A percentile compares a stretch with the other conserved stretches of the same genome.
Evolutionary conservation across 768 basidiomycete species (phyloP).

Genomic region (Tulasnella sp.): DNA sequence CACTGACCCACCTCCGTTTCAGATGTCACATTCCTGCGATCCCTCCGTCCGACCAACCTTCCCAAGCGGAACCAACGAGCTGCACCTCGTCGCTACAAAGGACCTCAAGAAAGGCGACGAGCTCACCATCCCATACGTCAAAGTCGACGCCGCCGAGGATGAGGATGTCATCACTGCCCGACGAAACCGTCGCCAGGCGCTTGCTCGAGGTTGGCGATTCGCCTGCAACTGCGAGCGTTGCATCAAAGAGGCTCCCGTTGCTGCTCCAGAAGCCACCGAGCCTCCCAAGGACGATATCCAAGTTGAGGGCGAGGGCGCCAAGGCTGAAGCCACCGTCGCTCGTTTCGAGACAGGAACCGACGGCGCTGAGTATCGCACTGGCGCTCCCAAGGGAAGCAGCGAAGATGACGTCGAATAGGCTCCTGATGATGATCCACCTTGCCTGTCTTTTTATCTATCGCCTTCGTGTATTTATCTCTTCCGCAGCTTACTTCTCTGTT

Average conservation of each 20-base stretch:
- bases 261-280: background rate
- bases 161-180: constrained; percentile 49
- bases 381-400: constrained; percentile 11
- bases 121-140: constrained; percentile 71
- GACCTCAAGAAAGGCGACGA: constrained; percentile 72
- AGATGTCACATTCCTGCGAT: constrained; percentile 69
- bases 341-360: constrained; percentile 18
- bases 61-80: constrained; percentile 58
- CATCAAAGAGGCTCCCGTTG: constrained; percentile 46
- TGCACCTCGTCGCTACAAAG: constrained; percentile 62
- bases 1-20: background rate
- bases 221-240: constrained; percentile 70
- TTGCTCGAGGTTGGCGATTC: constrained; percentile 78
- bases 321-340: constrained; percentile 13
- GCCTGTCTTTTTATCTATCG: background rate
- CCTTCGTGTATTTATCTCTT: constrained; percentile 1
- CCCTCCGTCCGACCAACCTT: constrained; percentile 67
- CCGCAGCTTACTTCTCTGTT: background rate
- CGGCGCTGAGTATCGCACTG: constrained; percentile 6
- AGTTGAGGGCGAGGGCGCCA: constrained; percentile 18
- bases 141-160: constrained; percentile 54
- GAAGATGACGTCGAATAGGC: constrained; percentile 14
- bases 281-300: constrained; percentile 15
- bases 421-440: background rate
- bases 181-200: constrained; percentile 62